A percentile compares a stretch with the other conserved stretches of the same genome.
Conservation (phyloP, 768 basidiomycete species). For the Rhodotorula paludigena region DNA sequence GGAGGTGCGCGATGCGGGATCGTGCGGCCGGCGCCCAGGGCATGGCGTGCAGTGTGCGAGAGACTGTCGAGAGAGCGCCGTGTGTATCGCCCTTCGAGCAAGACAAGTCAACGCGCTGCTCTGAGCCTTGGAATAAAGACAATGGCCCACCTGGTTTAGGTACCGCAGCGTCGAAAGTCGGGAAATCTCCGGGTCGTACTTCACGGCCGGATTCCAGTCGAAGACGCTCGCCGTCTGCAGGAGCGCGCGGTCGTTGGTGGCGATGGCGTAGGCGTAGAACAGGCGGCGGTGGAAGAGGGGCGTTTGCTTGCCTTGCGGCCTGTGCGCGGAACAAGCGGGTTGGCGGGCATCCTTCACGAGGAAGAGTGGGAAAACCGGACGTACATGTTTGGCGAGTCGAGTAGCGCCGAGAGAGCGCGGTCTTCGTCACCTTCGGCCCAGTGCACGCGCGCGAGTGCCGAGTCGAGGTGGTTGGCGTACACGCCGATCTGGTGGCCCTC, state of each 20-base stretch:
- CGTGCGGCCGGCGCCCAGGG: constrained; percentile 27
- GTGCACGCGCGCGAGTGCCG: constrained; percentile 2
- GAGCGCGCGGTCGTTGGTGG: constrained; percentile 17
- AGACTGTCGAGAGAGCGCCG: constrained; percentile 11
- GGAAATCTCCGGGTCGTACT: constrained; percentile 22
- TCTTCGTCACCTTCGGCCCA: constrained; percentile 34
- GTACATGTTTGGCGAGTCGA: constrained; percentile 31
- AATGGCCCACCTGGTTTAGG: constrained; percentile 12
- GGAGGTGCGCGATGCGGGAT: constrained; percentile 14
- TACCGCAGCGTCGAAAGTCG: constrained; percentile 8
- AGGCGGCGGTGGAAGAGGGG: constrained; percentile 32
- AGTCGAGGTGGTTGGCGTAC: constrained; percentile 13
- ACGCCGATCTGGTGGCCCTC: constrained; percentile 10
- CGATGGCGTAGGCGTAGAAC: constrained; percentile 26
- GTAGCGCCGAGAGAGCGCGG: constrained; percentile 1
- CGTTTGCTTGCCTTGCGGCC: constrained; percentile 1
- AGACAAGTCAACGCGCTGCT: too few species aligned
- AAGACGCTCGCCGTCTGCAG: constrained; percentile 8
- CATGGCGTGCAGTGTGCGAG: constrained; percentile 25
- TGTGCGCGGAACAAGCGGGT: background rate
- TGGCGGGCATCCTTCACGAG: too few species aligned
- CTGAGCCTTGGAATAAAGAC: background rate
- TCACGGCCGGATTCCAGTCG: constrained; percentile 6
- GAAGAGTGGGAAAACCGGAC: background rate
- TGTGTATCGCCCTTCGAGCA: background rate